Evolutionary conservation across 768 basidiomycete species (phyloP).

Genomic region (Paxillus rubicundulus): DNA sequence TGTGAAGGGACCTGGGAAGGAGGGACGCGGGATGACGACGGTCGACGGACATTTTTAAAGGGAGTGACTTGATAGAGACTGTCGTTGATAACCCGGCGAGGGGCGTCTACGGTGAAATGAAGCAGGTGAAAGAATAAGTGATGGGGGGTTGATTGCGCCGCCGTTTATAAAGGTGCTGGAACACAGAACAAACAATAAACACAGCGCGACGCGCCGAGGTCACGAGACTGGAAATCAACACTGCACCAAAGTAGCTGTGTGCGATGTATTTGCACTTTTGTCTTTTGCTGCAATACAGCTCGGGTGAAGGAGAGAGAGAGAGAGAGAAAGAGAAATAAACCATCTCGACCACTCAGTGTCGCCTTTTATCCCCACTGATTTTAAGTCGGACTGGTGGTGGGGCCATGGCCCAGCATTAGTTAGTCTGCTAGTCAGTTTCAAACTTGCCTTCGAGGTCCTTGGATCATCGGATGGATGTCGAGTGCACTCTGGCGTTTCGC

Average conservation of each 20-base stretch:
- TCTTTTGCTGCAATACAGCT: not conserved
- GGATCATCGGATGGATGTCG: no score
- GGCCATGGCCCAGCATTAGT: not conserved
- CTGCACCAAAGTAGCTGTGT: not conserved
- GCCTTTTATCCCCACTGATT: not conserved
- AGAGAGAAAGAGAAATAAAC: not conserved
- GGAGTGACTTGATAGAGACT: slow-evolving; percentile 34
- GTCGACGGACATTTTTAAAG: slow-evolving; percentile 36
- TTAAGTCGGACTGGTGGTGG: not conserved
- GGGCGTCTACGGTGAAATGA: slow-evolving; percentile 15
- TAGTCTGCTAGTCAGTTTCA: not conserved
- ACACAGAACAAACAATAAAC: slow-evolving; percentile 11
- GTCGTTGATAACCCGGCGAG: slow-evolving; percentile 14
- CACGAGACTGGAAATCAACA: slow-evolving; percentile 28
- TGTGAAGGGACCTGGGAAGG: slow-evolving; percentile 70
- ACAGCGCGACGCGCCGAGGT: slow-evolving; percentile 23
- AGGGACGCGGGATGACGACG: slow-evolving; percentile 78
- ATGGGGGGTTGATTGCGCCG: not conserved
- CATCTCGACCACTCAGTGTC: not conserved
- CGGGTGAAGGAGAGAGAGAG: not conserved
- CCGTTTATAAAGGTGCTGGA: slow-evolving; percentile 9
- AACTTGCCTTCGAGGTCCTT: not conserved
- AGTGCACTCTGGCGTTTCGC: not conserved
- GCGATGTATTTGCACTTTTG: no score
- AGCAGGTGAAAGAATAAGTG: slow-evolving; percentile 10